A percentile compares a stretch with the other conserved stretches of the same genome.
Conservation (phyloP, 1,284 basidiomycete species). For the Pyrrhoderma noxium region DNA sequence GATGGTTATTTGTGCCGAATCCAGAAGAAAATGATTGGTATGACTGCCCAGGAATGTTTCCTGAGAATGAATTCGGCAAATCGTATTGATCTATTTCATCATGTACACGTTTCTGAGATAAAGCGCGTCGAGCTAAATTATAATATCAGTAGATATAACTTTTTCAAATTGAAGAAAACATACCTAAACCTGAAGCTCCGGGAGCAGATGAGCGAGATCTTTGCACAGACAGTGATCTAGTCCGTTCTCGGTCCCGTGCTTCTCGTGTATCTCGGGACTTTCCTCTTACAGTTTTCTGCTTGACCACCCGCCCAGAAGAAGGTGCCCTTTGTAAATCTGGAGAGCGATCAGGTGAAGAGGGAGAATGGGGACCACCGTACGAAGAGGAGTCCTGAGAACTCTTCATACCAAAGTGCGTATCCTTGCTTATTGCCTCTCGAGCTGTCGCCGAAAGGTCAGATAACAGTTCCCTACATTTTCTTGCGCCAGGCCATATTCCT, state of each 20-base stretch:
- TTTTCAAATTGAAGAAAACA: conserved; percentile 26
- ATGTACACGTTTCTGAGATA: conserved; percentile 62
- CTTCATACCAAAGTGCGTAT: neutral
- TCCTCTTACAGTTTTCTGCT: conserved; percentile 47
- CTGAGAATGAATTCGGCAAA: neutral
- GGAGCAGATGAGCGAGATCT: conserved; percentile 54
- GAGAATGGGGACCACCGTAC: conserved; percentile 6
- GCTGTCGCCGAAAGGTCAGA: conserved; percentile 62
- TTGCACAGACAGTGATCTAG: conserved; percentile 26
- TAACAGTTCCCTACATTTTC: conserved; percentile 76
- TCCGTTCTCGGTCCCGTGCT: conserved; percentile 25
- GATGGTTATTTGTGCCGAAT: conserved; percentile 4
- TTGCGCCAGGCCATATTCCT: conserved; percentile 82
- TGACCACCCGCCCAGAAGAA: conserved; percentile 44
- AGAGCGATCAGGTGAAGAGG: conserved; percentile 25
- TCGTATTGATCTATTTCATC: conserved; percentile 50
- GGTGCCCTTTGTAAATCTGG: conserved; percentile 41
- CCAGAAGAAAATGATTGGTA: conserved; percentile 12
- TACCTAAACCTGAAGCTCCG: conserved; percentile 60
- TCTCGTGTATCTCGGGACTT: conserved; percentile 62
- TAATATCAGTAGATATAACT: conserved; percentile 21
- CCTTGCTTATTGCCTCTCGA: conserved; percentile 50
- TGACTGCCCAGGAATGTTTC: neutral
- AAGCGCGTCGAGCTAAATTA: conserved; percentile 54
- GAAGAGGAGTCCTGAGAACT: conserved; percentile 5